These are phyloP conservation scores for Cyclaneusma minus DNA, from an alignment of 2,329 filamentous ascomycete genomes.

Conservation along the genomic window DNA sequence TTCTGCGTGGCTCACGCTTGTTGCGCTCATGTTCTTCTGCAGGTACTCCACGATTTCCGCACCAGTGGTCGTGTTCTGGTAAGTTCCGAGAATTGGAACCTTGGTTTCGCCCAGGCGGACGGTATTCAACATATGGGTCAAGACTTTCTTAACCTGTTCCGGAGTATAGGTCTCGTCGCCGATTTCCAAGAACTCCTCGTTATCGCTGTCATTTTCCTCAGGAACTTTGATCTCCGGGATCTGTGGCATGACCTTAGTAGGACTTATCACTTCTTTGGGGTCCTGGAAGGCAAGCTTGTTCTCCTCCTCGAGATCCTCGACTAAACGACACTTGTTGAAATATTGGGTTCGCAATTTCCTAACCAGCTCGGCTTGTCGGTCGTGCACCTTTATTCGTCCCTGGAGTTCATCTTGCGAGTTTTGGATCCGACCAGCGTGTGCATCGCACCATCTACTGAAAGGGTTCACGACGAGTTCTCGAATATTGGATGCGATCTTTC, in stretches of 20 bases:
- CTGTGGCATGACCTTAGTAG: conserved; percentile 24
- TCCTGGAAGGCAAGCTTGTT: conserved; percentile 96
- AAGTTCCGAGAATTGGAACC: conserved; percentile 87
- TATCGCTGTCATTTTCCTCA: conserved; percentile 48
- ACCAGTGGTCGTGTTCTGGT: conserved; percentile 81
- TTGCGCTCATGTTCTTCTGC: conserved; percentile 72
- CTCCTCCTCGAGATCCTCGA: conserved; percentile 95
- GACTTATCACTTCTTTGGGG: conserved; percentile 40
- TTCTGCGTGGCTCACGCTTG: conserved; percentile 81
- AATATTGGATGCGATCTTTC: conserved; percentile 92
- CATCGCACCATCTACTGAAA: conserved; percentile 91
- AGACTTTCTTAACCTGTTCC: conserved; percentile 81
- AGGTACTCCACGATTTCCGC: conserved; percentile 93
- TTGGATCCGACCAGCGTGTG: conserved; percentile 80
- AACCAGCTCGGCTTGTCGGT: conserved; percentile 77
- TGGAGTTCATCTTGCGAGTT: conserved; percentile 93
- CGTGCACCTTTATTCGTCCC: conserved; percentile 76
- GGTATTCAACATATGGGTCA: conserved; percentile 71
- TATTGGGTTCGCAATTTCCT: conserved; percentile 92
- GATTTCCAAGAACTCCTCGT: conserved; percentile 76
- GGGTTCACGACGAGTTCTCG: conserved; percentile 89
- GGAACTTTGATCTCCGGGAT: conserved; percentile 84
- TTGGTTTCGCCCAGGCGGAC: conserved; percentile 85
- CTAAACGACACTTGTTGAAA: conserved; percentile 95
- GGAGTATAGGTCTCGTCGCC: conserved; percentile 76